Evolutionary conservation across 331 rosid species (phyloP).

Genomic region (Acacia concinna): DNA sequence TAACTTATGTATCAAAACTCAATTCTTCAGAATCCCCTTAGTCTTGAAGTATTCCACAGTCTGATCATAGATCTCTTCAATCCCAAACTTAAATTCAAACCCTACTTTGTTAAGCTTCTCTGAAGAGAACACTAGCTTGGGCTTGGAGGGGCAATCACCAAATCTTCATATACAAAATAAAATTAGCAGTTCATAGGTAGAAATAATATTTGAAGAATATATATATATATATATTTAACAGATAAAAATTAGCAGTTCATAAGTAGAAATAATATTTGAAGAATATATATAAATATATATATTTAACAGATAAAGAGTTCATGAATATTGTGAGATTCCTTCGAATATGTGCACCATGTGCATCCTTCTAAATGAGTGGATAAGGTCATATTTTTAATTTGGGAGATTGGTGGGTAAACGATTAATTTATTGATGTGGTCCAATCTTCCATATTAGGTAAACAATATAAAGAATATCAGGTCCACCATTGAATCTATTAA

Average conservation of each 20-base stretch:
- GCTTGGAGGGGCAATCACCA: constrained; percentile 56
- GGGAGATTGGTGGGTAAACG: neutral
- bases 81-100: constrained; percentile 59
- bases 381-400: neutral
- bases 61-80: constrained; percentile 67
- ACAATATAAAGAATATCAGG: neutral
- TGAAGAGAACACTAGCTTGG: constrained; percentile 57
- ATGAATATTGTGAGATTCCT: neutral
- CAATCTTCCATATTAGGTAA: no score
- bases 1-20: constrained; percentile 15
- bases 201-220: neutral
- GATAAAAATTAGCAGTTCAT: neutral
- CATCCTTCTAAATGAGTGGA: neutral
- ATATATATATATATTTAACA: no score
- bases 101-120: constrained; percentile 81
- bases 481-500: neutral
- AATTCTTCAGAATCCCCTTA: constrained; percentile 52
- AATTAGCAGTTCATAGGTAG: neutral
- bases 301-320: neutral
- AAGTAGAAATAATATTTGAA: neutral
- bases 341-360: neutral
- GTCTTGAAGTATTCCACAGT: constrained; percentile 66
- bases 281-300: no score
- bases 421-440: neutral
- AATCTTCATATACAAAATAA: constrained; percentile 51